phyloP scores from a whole-genome alignment of 208 protist species.

The Acanthamoeba triangularis region DNA sequence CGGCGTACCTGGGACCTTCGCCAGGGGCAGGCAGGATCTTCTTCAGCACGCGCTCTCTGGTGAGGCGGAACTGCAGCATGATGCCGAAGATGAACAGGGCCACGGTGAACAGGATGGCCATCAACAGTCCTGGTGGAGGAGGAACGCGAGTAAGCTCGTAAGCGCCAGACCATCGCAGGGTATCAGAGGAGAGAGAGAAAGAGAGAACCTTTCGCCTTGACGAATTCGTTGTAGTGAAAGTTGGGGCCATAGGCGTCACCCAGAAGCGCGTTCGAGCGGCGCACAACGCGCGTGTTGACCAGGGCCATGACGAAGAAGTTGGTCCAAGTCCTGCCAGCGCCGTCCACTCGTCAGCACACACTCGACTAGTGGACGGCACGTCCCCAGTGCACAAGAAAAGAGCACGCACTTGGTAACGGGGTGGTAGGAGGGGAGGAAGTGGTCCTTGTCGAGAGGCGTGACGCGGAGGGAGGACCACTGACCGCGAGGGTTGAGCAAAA shows the following conservation, averaged over 20 bases:
- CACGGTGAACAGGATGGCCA: constrained; percentile 1
- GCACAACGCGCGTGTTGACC: constrained; percentile 76
- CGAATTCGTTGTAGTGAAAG: constrained; percentile 70
- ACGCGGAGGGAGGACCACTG: background rate
- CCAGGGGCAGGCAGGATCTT: constrained; percentile 13
- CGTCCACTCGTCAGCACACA: too few species aligned
- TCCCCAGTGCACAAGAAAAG: background rate
- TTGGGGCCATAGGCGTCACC: constrained; percentile 57
- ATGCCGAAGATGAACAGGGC: background rate
- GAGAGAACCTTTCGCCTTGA: background rate
- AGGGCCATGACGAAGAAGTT: constrained; percentile 69
- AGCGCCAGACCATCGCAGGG: background rate
- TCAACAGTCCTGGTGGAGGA: background rate
- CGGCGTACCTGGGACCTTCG: constrained; percentile 46
- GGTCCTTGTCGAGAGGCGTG: constrained; percentile 67
- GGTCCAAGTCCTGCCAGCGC: background rate
- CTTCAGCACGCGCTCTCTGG: constrained; percentile 26
- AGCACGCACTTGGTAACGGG: background rate
- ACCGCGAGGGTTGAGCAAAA: constrained; percentile 67
- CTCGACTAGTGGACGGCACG: background rate
- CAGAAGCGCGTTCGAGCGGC: constrained; percentile 61
- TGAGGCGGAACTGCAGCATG: constrained; percentile 21
- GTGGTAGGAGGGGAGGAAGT: constrained; percentile 8
- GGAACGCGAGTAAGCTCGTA: background rate
- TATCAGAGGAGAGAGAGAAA: background rate